These are phyloP conservation scores for Trypanosomatidae sp. DNA, from an alignment of 208 protist species.

Conservation along the genomic window DNA sequence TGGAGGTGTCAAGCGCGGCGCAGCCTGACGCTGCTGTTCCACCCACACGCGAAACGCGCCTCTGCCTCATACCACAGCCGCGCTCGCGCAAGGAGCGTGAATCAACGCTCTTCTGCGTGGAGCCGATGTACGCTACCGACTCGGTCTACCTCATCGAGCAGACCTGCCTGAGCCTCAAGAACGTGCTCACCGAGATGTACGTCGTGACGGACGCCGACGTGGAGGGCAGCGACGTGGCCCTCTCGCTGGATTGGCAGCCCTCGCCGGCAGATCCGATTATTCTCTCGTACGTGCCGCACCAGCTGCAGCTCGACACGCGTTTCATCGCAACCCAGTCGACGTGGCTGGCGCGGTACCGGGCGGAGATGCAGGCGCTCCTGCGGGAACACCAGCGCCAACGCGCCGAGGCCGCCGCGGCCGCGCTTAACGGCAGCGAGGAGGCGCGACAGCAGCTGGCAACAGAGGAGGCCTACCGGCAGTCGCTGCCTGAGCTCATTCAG, in stretches of 20 bases:
- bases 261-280: conserved; percentile 51
- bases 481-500: conserved; percentile 10
- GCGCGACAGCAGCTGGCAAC: conserved; percentile 15
- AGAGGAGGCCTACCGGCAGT: conserved; percentile 11
- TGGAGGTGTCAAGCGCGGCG: too few species aligned
- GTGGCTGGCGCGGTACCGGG: conserved; percentile 48
- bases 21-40: neutral
- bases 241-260: conserved; percentile 60
- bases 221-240: conserved; percentile 33
- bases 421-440: conserved; percentile 16
- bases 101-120: conserved; percentile 59
- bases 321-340: conserved; percentile 51
- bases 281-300: conserved; percentile 21
- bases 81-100: conserved; percentile 41
- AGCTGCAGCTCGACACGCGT: conserved; percentile 36
- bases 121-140: conserved; percentile 59
- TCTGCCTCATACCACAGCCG: conserved; percentile 65
- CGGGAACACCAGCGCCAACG: conserved; percentile 15
- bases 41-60: conserved; percentile 36
- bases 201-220: conserved; percentile 39
- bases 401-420: conserved; percentile 8
- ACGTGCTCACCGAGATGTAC: conserved; percentile 70
- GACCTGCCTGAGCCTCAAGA: conserved; percentile 62
- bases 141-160: conserved; percentile 63
- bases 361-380: conserved; percentile 58